Conservation (phyloP, 73 alveolate species). For the Paramecium tetraurelia region DNA sequence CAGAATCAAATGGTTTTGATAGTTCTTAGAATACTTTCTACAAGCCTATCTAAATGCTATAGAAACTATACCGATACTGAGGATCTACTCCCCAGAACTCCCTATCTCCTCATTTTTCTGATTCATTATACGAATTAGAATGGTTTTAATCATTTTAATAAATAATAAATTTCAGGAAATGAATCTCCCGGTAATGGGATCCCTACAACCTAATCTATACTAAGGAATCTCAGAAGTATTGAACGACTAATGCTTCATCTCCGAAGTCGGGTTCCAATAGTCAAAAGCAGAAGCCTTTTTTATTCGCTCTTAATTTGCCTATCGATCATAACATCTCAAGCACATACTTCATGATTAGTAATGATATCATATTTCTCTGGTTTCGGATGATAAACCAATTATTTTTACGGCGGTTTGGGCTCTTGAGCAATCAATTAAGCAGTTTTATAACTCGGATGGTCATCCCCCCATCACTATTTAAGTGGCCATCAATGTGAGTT, state of each 20-base stretch:
- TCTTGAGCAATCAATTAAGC: background rate
- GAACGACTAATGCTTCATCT: background rate
- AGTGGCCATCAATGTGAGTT: background rate
- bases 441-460: background rate
- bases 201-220: slow-evolving; percentile 28
- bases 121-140: background rate
- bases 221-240: background rate
- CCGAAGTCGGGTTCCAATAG: slow-evolving; percentile 6
- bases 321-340: background rate
- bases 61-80: background rate
- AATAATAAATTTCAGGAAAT: background rate
- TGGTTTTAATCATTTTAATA: background rate
- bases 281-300: slow-evolving; percentile 8
- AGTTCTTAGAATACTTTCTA: background rate
- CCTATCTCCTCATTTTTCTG: background rate
- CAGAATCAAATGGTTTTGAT: background rate
- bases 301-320: background rate
- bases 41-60: background rate
- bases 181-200: slow-evolving; percentile 37
- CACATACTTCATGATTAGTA: background rate
- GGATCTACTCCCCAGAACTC: background rate
- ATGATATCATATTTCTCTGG: slow-evolving; percentile 36
- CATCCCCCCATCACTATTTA: slow-evolving; percentile 22
- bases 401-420: background rate
- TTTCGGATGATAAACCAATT: slow-evolving; percentile 13